Conservation (phyloP, 768 basidiomycete species). For the Cyclocybe cylindracea region DNA sequence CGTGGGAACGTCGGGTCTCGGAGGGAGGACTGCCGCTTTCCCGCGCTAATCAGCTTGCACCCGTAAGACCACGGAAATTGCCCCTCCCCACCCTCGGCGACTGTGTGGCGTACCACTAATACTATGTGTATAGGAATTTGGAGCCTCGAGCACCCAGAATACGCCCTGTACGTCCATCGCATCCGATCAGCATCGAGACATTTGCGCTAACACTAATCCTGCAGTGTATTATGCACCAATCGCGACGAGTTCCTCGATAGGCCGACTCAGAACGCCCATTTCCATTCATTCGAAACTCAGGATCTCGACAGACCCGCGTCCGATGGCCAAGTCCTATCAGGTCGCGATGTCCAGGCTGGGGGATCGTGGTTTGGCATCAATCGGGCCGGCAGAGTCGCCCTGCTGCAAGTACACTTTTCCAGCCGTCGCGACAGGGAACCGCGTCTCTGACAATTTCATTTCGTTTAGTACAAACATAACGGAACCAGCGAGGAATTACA, state of each 20-base stretch:
- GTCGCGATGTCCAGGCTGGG: constrained; percentile 70
- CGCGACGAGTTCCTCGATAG: constrained; percentile 74
- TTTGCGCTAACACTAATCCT: background rate
- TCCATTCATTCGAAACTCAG: constrained; percentile 60
- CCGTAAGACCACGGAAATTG: constrained; percentile 31
- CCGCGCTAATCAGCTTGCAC: constrained; percentile 16
- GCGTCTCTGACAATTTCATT: constrained; percentile 5
- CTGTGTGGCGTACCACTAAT: constrained; percentile 12
- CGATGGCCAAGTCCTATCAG: constrained; percentile 58
- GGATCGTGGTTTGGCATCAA: constrained; percentile 84
- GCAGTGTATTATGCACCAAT: constrained; percentile 73
- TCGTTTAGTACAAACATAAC: constrained; percentile 80
- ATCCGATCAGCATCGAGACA: background rate
- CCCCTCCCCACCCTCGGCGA: constrained; percentile 22
- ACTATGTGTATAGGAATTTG: constrained; percentile 81
- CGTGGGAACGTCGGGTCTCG: constrained; percentile 4
- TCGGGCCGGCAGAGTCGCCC: constrained; percentile 63
- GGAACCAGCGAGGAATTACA: constrained; percentile 51
- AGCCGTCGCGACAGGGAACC: background rate
- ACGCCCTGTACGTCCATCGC: constrained; percentile 64
- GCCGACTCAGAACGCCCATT: constrained; percentile 65
- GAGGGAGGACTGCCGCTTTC: constrained; percentile 8
- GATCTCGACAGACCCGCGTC: constrained; percentile 9
- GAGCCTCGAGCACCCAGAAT: constrained; percentile 74
- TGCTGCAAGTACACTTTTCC: constrained; percentile 55